Conservation (phyloP, 257 asterid species). For the Solanum corneliomulleri region DNA sequence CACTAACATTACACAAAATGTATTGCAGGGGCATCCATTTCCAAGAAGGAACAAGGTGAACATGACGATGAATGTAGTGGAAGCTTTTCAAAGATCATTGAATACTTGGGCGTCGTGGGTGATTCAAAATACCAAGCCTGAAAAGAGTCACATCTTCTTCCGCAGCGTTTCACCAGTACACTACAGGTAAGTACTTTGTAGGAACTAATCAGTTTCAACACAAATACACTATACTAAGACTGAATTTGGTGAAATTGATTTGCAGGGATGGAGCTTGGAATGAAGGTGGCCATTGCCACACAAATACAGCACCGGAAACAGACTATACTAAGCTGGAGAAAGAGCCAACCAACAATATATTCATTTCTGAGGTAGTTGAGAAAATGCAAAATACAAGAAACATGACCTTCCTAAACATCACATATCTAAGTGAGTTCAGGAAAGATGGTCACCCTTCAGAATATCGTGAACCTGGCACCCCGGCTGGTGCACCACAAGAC, state of each 20-base stretch:
- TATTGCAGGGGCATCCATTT: conserved; percentile 67
- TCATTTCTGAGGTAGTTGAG: conserved; percentile 24
- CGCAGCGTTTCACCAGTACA: conserved; percentile 88
- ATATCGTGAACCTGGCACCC: conserved; percentile 61
- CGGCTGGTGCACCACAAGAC: conserved; percentile 52
- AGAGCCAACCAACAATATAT: conserved; percentile 34
- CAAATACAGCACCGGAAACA: conserved; percentile 31
- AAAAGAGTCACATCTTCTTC: conserved; percentile 42
- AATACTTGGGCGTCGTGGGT: conserved; percentile 48
- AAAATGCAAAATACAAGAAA: conserved; percentile 17
- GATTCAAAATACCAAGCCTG: conserved; percentile 19
- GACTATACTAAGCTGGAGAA: conserved; percentile 22
- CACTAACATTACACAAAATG: not conserved
- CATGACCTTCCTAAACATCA: conserved; percentile 37
- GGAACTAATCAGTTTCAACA: not conserved
- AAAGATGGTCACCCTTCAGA: conserved; percentile 74
- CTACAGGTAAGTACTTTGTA: conserved; percentile 30
- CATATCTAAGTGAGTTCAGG: conserved; percentile 50
- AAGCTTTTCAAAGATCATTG: conserved; percentile 64
- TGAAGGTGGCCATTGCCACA: conserved; percentile 28
- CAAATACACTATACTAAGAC: not conserved
- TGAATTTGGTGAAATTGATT: not conserved
- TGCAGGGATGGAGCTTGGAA: conserved; percentile 42
- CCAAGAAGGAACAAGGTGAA: conserved; percentile 53
- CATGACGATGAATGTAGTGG: conserved; percentile 68